phyloP scores from a whole-genome alignment of 1,284 basidiomycete genomes.

The Boletus holoroseus region DNA sequence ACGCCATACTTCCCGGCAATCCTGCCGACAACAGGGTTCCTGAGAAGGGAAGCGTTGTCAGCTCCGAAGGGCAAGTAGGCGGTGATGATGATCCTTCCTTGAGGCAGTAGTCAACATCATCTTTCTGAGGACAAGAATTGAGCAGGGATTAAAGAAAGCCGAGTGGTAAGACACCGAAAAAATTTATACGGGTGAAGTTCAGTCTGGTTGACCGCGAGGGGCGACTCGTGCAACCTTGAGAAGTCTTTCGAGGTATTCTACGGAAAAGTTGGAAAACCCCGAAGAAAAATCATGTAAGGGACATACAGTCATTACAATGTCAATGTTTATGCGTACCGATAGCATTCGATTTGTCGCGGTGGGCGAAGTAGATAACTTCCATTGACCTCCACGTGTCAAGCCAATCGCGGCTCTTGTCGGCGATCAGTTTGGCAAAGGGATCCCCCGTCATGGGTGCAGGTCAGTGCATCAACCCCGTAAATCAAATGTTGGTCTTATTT shows the following conservation, averaged over 20 bases:
- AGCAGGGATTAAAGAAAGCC: slow-evolving; percentile 5
- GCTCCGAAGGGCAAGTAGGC: slow-evolving; percentile 78
- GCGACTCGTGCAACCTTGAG: slow-evolving; percentile 55
- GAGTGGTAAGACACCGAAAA: neutral
- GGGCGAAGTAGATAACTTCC: slow-evolving; percentile 1
- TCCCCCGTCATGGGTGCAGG: slow-evolving; percentile 23
- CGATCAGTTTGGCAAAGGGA: neutral
- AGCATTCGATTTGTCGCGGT: slow-evolving; percentile 51
- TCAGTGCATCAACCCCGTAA: slow-evolving; percentile 2
- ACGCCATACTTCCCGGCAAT: slow-evolving; percentile 47
- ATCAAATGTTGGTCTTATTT: neutral
- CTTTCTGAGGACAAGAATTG: slow-evolving; percentile 58
- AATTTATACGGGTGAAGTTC: slow-evolving; percentile 60
- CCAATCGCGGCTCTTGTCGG: slow-evolving; percentile 2
- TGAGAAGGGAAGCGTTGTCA: slow-evolving; percentile 66
- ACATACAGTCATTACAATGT: neutral
- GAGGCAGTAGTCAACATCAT: slow-evolving; percentile 55
- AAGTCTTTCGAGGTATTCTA: slow-evolving; percentile 53
- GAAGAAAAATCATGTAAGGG: neutral
- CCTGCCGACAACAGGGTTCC: slow-evolving; percentile 46
- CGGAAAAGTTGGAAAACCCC: slow-evolving; percentile 68
- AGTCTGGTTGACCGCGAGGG: slow-evolving; percentile 75
- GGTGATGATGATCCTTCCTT: slow-evolving; percentile 56
- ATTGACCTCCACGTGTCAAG: slow-evolving; percentile 6
- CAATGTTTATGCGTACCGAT: slow-evolving; percentile 42